Conservation (phyloP, 1,284 basidiomycete species). For the Vanrija sp. region DNA sequence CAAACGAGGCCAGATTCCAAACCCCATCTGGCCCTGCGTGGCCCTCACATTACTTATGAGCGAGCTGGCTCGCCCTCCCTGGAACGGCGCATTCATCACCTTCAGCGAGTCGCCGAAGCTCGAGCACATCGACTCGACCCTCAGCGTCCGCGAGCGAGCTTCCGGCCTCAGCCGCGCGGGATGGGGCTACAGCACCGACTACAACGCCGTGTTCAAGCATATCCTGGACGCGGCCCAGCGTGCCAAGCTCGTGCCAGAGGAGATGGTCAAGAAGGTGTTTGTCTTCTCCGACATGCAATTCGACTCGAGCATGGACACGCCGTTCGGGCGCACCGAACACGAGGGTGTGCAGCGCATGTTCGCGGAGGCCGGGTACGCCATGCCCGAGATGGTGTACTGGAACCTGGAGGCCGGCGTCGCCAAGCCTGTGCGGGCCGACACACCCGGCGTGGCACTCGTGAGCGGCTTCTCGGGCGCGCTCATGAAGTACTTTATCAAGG, state of each 20-base stretch:
- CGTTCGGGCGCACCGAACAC: conserved; percentile 60
- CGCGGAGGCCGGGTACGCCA: conserved; percentile 59
- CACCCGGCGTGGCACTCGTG: conserved; percentile 61
- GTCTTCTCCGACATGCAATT: conserved; percentile 76
- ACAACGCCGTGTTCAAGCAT: conserved; percentile 24
- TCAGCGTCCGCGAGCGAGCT: conserved; percentile 49
- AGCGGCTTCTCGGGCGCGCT: conserved; percentile 65
- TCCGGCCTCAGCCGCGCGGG: conserved; percentile 43
- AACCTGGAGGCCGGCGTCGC: conserved; percentile 35
- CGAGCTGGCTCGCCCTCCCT: conserved; percentile 60
- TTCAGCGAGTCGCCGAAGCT: conserved; percentile 58
- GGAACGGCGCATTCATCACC: conserved; percentile 62
- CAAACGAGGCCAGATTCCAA: conserved; percentile 8
- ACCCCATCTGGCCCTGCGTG: conserved; percentile 60
- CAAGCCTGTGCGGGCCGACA: conserved; percentile 54
- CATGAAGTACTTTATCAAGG: conserved; percentile 65
- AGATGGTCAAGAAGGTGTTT: conserved; percentile 70
- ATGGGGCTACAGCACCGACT: conserved; percentile 63
- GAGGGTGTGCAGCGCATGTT: conserved; percentile 57
- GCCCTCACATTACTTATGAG: conserved; percentile 64
- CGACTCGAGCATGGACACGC: conserved; percentile 46
- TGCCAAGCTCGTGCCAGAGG: conserved; percentile 58
- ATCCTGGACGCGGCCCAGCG: conserved; percentile 58
- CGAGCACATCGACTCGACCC: conserved; percentile 52
- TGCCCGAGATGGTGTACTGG: conserved; percentile 58